Percentiles rank a stretch among this genome's conserved stretches.
Conservation (phyloP, 2,329 filamentous ascomycete genomes). For the Tolypocladium guangdongense region DNA sequence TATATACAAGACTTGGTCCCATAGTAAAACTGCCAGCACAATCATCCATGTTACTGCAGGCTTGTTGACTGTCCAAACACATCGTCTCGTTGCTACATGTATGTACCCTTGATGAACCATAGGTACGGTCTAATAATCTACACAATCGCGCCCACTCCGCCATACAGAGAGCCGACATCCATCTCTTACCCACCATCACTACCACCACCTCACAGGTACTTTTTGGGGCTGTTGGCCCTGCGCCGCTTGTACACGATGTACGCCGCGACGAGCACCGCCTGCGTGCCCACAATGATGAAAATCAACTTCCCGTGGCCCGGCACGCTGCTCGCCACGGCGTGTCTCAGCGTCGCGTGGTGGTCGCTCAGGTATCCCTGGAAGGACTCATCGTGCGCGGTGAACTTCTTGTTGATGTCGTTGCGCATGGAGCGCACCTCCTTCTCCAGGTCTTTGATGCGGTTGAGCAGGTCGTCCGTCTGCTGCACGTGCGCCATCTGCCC, state of each 20-base stretch:
- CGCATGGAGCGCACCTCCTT: conserved; percentile 48
- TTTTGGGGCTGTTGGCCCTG: conserved; percentile 70
- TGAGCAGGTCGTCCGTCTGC: conserved; percentile 30
- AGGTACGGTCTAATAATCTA: too few species aligned
- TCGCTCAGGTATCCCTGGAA: conserved; percentile 40
- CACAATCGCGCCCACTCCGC: not conserved
- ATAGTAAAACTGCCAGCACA: not conserved
- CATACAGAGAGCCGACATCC: not conserved
- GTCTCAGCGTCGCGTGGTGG: conserved; percentile 38
- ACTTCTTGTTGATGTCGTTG: conserved; percentile 39
- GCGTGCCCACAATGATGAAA: conserved; percentile 62
- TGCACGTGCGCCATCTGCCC: conserved; percentile 34
- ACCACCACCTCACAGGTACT: conserved; percentile 56
- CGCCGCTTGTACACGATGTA: conserved; percentile 76
- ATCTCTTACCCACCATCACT: not conserved
- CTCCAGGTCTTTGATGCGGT: conserved; percentile 41
- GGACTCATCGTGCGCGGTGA: conserved; percentile 38
- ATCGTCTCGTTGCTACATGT: not conserved
- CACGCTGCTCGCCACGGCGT: conserved; percentile 35
- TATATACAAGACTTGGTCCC: not conserved
- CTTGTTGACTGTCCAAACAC: not conserved
- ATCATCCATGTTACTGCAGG: too few species aligned
- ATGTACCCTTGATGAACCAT: not conserved
- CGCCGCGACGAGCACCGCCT: conserved; percentile 55
- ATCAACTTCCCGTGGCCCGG: conserved; percentile 46